phyloP scores from a whole-genome alignment of 768 basidiomycete species.

The Hydnum rufescens region DNA sequence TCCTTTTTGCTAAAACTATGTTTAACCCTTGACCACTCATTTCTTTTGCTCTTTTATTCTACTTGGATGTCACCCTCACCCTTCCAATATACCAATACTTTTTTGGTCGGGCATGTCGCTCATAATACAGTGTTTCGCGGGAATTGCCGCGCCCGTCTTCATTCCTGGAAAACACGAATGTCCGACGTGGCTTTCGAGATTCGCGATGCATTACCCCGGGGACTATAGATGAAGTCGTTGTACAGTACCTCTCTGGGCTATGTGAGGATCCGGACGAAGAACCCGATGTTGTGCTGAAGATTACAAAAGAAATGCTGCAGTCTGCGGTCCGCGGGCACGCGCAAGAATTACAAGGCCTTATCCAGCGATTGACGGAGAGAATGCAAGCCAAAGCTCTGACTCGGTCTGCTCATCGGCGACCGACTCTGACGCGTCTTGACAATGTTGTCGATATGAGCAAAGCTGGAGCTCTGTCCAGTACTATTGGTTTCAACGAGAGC shows the following conservation, averaged over 20 bases:
- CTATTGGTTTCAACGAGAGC: constrained; percentile 59
- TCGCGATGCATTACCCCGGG: constrained; percentile 10
- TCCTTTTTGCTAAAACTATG: no score
- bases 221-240: constrained; percentile 57
- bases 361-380: constrained; percentile 29
- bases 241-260: constrained; percentile 72
- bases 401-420: neutral
- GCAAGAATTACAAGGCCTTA: constrained; percentile 44
- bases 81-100: neutral
- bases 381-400: constrained; percentile 7
- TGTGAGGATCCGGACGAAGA: constrained; percentile 80
- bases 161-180: neutral
- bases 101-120: neutral
- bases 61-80: neutral
- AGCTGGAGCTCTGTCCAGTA: constrained; percentile 50
- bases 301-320: constrained; percentile 51
- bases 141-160: neutral
- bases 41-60: neutral
- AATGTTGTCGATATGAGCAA: constrained; percentile 82
- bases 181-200: constrained; percentile 8
- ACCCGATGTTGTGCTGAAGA: constrained; percentile 54
- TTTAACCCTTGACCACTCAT: no score
- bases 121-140: neutral
- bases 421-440: constrained; percentile 28
- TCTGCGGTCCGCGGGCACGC: constrained; percentile 42